Conservation (phyloP, 2,329 filamentous ascomycete genomes). For the Arthrobotrys pseudoclavata region DNA sequence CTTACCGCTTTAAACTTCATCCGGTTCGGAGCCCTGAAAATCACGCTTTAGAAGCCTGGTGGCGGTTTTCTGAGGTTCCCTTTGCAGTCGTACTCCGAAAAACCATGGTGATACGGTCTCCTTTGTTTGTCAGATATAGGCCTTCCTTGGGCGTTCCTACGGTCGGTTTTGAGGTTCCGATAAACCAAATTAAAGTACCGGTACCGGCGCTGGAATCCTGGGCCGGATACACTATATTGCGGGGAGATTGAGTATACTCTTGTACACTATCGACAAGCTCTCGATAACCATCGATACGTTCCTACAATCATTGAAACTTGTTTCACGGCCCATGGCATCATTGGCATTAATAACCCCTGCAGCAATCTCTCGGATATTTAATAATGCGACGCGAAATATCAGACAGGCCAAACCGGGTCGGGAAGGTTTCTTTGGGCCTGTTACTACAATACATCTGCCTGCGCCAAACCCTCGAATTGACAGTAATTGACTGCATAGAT, state of each 20-base stretch:
- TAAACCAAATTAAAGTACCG: conserved; percentile 18
- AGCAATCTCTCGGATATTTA: conserved; percentile 46
- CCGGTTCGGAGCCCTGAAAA: conserved; percentile 41
- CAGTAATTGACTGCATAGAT: conserved; percentile 10
- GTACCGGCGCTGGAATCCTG: conserved; percentile 21
- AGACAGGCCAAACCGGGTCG: conserved; percentile 42
- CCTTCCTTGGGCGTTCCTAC: conserved; percentile 10
- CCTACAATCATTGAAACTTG: conserved; percentile 10
- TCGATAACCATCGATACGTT: neutral
- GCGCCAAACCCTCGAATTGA: conserved; percentile 9
- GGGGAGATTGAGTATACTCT: conserved; percentile 2
- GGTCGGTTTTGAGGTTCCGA: conserved; percentile 26
- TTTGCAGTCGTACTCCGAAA: conserved; percentile 24
- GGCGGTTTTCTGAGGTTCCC: conserved; percentile 9
- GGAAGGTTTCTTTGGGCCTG: conserved; percentile 48
- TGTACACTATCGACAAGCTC: neutral
- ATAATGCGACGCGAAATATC: conserved; percentile 42
- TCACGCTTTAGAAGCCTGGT: conserved; percentile 49
- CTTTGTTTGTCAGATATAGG: conserved; percentile 9
- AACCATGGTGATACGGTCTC: conserved; percentile 27
- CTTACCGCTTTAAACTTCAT: conserved; percentile 23
- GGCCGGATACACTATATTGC: conserved; percentile 12
- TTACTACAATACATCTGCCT: conserved; percentile 37
- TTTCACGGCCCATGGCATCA: conserved; percentile 33
- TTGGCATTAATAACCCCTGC: conserved; percentile 16